Percentiles rank a stretch among this genome's conserved stretches.
Conservation (phyloP, 2,329 filamentous ascomycete genomes). For the Exophiala calicioides region DNA sequence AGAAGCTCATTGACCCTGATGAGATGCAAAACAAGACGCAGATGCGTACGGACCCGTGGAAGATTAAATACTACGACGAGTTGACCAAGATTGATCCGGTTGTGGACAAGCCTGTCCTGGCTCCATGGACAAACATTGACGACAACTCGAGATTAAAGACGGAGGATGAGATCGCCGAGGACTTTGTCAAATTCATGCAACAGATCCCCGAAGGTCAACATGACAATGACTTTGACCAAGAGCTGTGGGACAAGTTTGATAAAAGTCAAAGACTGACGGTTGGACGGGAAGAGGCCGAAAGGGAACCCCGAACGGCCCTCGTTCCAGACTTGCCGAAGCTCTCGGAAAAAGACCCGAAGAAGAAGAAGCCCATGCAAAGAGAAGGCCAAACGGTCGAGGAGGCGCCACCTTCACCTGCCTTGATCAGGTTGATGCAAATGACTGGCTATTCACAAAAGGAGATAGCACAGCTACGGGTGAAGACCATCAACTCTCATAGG, state of each 20-base stretch:
- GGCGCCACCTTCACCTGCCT: slow-evolving; percentile 26
- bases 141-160: slow-evolving; percentile 62
- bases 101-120: slow-evolving; percentile 68
- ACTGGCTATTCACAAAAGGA: slow-evolving; percentile 55
- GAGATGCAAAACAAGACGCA: slow-evolving; percentile 65
- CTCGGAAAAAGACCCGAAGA: slow-evolving; percentile 36
- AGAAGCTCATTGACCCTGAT: slow-evolving; percentile 70
- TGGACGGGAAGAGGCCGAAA: slow-evolving; percentile 52
- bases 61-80: slow-evolving; percentile 77
- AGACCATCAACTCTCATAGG: slow-evolving; percentile 70
- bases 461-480: slow-evolving; percentile 60
- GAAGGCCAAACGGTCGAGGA: slow-evolving; percentile 34
- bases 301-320: slow-evolving; percentile 51
- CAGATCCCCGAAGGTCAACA: slow-evolving; percentile 35
- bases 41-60: slow-evolving; percentile 72
- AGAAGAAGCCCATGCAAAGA: slow-evolving; percentile 33
- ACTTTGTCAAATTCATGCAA: slow-evolving; percentile 51
- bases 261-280: slow-evolving; percentile 50
- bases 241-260: slow-evolving; percentile 28
- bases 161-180: slow-evolving; percentile 61
- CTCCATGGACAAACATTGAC: slow-evolving; percentile 53
- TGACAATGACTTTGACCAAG: slow-evolving; percentile 23
- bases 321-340: slow-evolving; percentile 54
- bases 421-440: slow-evolving; percentile 57
- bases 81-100: slow-evolving; percentile 75